Evolutionary conservation across 148 eudicot species (phyloP).

Genomic region (Cornus controversa): DNA sequence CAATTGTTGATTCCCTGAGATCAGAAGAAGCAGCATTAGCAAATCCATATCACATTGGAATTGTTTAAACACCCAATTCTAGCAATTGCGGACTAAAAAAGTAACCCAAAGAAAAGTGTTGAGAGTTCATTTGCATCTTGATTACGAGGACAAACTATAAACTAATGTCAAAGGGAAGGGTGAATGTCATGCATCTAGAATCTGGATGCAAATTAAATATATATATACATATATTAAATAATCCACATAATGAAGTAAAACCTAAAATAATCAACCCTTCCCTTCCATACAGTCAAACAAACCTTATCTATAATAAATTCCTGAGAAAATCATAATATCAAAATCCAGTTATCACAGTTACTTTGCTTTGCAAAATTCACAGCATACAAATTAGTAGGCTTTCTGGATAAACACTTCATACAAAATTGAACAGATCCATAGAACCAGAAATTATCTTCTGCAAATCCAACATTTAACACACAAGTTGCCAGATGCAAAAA

Average conservation of each 20-base stretch:
- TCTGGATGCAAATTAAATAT: not conserved
- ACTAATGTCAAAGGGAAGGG: not conserved
- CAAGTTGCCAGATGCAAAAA: not conserved
- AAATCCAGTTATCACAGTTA: not conserved
- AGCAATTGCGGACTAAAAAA: not conserved
- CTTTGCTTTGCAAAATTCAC: not conserved
- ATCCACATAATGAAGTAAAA: too few species aligned
- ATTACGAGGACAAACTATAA: not conserved
- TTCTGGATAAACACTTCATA: not conserved
- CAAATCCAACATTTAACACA: not conserved
- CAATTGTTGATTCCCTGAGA: slow-evolving; percentile 68
- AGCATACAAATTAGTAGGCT: not conserved
- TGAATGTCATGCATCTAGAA: not conserved
- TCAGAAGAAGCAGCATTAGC: not conserved
- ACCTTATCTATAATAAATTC: not conserved
- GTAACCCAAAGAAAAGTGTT: not conserved
- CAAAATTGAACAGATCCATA: not conserved
- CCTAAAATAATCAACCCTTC: not conserved
- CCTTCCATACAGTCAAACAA: not conserved
- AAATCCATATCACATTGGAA: not conserved
- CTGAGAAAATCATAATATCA: not conserved
- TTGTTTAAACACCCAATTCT: not conserved
- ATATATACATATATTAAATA: not conserved
- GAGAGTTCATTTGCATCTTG: not conserved
- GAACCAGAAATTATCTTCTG: not conserved